Conservation (phyloP, 371 early-diverging fungal genomes). For the Massospora cicadina region DNA sequence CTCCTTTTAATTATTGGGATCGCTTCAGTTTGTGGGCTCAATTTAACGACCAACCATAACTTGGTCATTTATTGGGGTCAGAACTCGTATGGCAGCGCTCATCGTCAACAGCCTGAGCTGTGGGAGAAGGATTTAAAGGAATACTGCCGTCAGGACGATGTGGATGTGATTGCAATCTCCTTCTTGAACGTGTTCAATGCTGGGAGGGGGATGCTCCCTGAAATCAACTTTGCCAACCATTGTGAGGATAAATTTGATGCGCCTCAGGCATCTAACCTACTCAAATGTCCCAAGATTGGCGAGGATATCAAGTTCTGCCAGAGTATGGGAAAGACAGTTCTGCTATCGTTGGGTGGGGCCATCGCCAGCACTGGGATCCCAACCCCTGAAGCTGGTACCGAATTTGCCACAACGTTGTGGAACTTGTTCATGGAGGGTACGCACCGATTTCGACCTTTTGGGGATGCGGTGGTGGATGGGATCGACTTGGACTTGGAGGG, state of each 20-base stretch:
- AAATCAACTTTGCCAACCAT: constrained; percentile 37
- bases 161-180: constrained; percentile 33
- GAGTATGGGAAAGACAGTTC: constrained; percentile 31
- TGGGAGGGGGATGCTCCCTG: constrained; percentile 22
- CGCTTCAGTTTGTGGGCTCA: too few relatives aligned
- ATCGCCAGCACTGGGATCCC: constrained; percentile 36
- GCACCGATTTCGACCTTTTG: constrained; percentile 35
- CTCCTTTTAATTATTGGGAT: too few relatives aligned
- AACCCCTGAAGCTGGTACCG: constrained; percentile 22
- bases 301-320: constrained; percentile 45
- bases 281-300: constrained; percentile 36
- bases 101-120: background rate
- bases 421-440: constrained; percentile 34
- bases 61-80: constrained; percentile 34
- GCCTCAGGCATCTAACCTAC: constrained; percentile 25
- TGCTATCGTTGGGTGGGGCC: constrained; percentile 52
- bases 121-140: constrained; percentile 7
- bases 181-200: constrained; percentile 44
- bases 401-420: constrained; percentile 42
- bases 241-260: constrained; percentile 25
- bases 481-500: constrained; percentile 56
- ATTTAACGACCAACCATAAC: constrained; percentile 27
- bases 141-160: constrained; percentile 30
- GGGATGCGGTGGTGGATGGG: constrained; percentile 36
- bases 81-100: constrained; percentile 20